phyloP scores from a whole-genome alignment of 139 green algal species.

The Mychonastes homosphaera region DNA sequence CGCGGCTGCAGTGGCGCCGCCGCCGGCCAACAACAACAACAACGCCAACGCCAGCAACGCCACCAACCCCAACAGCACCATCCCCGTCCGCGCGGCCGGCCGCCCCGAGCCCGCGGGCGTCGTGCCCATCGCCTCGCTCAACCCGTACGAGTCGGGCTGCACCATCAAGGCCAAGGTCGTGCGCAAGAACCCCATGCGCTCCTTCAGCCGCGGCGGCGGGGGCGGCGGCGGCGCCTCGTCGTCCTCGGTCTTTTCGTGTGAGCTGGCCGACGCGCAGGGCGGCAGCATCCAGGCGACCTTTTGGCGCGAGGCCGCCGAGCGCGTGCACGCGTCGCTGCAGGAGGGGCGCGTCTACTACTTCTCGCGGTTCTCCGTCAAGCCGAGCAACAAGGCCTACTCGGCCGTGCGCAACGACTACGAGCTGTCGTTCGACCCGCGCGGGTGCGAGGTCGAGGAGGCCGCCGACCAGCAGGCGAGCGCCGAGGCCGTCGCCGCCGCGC shows the following conservation, averaged over 20 bases:
- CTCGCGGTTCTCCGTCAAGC: constrained; percentile 36
- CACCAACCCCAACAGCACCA: neutral
- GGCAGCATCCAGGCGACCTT: constrained; percentile 63
- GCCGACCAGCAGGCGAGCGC: constrained; percentile 45
- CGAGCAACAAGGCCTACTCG: constrained; percentile 58
- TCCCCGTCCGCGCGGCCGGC: too few species aligned
- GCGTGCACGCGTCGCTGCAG: constrained; percentile 21
- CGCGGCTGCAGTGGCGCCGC: too few species aligned
- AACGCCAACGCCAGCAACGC: too few species aligned
- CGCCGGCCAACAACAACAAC: too few species aligned
- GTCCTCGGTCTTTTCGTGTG: constrained; percentile 32
- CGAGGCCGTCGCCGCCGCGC: constrained; percentile 22
- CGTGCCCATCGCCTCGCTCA: constrained; percentile 50
- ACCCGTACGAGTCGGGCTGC: constrained; percentile 59
- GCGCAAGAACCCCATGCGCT: constrained; percentile 25
- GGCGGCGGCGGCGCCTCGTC: too few species aligned
- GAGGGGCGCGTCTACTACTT: constrained; percentile 58
- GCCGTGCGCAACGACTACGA: constrained; percentile 64
- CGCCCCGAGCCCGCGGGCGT: neutral
- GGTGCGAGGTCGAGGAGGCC: constrained; percentile 48
- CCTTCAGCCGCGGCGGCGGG: constrained; percentile 8
- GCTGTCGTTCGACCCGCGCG: constrained; percentile 51
- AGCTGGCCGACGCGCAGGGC: constrained; percentile 70
- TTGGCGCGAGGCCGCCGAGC: constrained; percentile 51
- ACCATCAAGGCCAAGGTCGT: constrained; percentile 54